Evolutionary conservation across 805 yeast genomes (phyloP).

Genomic region (Torulaspora franciscae): DNA sequence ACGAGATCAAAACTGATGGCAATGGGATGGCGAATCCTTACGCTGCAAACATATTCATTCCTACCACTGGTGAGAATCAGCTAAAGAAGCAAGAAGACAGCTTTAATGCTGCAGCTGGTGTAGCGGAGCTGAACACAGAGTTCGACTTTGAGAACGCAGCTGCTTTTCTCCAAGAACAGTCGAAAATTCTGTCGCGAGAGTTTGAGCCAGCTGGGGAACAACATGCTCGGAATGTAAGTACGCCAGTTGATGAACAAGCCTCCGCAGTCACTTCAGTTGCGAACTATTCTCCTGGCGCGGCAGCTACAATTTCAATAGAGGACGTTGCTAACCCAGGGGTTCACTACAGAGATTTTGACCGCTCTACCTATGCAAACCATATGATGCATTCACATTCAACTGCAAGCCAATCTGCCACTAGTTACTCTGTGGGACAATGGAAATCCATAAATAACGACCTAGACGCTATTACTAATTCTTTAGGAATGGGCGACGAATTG

Average conservation of each 20-base stretch:
- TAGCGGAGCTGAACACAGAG: not conserved
- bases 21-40: not conserved
- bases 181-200: slow-evolving; percentile 1
- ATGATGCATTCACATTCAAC: slow-evolving; percentile 3
- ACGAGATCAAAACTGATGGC: slow-evolving; percentile 8
- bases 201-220: not conserved
- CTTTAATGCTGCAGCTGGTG: not conserved
- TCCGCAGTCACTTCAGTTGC: slow-evolving; percentile 13
- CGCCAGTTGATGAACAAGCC: slow-evolving; percentile 9
- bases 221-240: slow-evolving; percentile 2
- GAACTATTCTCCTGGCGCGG: slow-evolving; percentile 11
- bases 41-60: no score
- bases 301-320: slow-evolving; percentile 11
- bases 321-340: slow-evolving; percentile 6
- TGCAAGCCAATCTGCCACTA: not conserved
- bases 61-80: no score
- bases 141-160: slow-evolving; percentile 28
- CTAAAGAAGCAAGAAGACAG: no score
- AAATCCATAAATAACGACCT: slow-evolving; percentile 8
- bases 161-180: slow-evolving; percentile 17
- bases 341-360: slow-evolving; percentile 6
- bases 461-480: slow-evolving; percentile 9
- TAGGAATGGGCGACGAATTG: slow-evolving; percentile 7
- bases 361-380: not conserved
- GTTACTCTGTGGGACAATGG: slow-evolving; percentile 7